Evolutionary conservation across 2,329 filamentous ascomycete genomes (phyloP).

Genomic region (Neopestalotiopsis sp.): DNA sequence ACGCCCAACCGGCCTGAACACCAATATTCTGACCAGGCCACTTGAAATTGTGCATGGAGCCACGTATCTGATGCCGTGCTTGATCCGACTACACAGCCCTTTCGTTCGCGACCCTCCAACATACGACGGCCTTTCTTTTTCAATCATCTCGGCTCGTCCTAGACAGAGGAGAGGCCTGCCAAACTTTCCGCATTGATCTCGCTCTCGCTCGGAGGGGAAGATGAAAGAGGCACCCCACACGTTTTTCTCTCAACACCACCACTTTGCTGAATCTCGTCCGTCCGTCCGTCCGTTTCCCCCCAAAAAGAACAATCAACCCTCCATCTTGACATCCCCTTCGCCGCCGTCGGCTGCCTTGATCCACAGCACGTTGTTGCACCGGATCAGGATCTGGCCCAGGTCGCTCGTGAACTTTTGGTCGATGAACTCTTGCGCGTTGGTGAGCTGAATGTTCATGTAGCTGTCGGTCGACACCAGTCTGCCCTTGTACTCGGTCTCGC

Average conservation of each 20-base stretch:
- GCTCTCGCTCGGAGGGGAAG: background rate
- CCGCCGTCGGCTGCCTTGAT: slow-evolving; percentile 67
- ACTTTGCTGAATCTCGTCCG: too few species aligned
- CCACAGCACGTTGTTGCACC: slow-evolving; percentile 99
- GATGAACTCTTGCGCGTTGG: slow-evolving; percentile 90
- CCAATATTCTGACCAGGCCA: background rate
- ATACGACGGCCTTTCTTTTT: background rate
- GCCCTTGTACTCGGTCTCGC: slow-evolving; percentile 96
- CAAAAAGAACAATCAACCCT: slow-evolving; percentile 43
- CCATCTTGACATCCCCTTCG: slow-evolving; percentile 64
- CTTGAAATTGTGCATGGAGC: background rate
- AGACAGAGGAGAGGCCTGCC: too few species aligned
- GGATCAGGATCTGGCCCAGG: slow-evolving; percentile 89
- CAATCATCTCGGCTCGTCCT: background rate
- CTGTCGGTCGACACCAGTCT: slow-evolving; percentile 90
- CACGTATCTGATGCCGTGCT: background rate
- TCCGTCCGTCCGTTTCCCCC: too few species aligned
- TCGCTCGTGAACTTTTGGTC: slow-evolving; percentile 84
- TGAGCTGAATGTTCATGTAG: slow-evolving; percentile 98
- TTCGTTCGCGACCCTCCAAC: background rate
- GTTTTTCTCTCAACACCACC: too few species aligned
- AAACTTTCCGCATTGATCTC: slow-evolving; percentile 15
- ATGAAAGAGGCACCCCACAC: too few species aligned
- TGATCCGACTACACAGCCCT: background rate
- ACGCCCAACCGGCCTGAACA: background rate